Percentiles rank a stretch among this genome's conserved stretches.
Evolutionary conservation across 23 red algal species (phyloP).

Genomic region (Cyanidium caldarium): DNA sequence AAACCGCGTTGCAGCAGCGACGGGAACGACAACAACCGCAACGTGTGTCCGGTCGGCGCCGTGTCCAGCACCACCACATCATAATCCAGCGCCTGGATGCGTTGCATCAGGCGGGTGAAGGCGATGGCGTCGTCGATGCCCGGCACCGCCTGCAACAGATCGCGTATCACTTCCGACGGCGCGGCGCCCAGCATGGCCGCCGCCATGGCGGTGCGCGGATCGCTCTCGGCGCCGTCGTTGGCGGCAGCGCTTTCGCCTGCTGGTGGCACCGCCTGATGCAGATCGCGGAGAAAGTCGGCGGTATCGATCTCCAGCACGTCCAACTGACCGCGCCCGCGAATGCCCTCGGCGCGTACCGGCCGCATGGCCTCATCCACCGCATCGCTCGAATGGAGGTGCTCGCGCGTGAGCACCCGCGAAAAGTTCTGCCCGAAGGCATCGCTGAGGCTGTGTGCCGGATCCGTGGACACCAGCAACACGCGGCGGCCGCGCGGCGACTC

Average conservation of each 20-base stretch:
- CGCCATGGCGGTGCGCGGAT: constrained; percentile 10
- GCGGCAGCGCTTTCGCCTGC: constrained; percentile 1
- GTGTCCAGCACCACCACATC: constrained; percentile 79
- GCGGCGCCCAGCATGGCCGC: constrained; percentile 8
- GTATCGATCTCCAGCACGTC: constrained; percentile 68
- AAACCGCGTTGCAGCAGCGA: constrained; percentile 47
- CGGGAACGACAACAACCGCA: constrained; percentile 78
- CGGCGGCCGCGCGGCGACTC: constrained; percentile 17
- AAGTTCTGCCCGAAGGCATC: constrained; percentile 89
- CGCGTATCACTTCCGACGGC: constrained; percentile 38
- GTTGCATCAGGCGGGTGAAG: constrained; percentile 59
- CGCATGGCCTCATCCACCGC: background rate
- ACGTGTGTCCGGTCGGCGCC: constrained; percentile 86
- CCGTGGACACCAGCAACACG: constrained; percentile 79
- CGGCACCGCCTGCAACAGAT: constrained; percentile 55
- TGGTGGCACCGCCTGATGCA: constrained; percentile 11
- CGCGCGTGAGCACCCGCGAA: constrained; percentile 18
- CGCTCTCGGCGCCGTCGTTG: background rate
- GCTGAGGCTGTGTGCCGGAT: constrained; percentile 90
- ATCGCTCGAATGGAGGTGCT: background rate
- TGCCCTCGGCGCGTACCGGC: background rate
- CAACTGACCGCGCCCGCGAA: constrained; percentile 12
- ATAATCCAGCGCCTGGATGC: constrained; percentile 52
- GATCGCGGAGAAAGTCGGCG: constrained; percentile 29
- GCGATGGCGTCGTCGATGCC: constrained; percentile 91